Evolutionary conservation across 2,329 filamentous ascomycete genomes (phyloP), one percentile per base, ranked within the genome.

Genomic region (Penicillium hordei): DNA sequence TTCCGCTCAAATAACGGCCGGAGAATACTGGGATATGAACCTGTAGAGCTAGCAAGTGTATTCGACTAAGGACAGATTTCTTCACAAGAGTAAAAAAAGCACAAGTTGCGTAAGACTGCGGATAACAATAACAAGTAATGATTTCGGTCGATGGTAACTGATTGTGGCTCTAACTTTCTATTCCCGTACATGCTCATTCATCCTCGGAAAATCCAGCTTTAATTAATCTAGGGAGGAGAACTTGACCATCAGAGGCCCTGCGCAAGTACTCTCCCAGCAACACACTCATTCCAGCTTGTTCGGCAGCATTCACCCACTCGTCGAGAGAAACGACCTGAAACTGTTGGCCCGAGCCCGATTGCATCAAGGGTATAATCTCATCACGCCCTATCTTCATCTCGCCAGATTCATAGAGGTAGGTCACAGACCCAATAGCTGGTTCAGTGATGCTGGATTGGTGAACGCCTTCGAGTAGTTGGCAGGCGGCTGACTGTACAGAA

Each of bases 221-320:
- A 7, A 64, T 27, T 53, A 67, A 52, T 36, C 42, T 55, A 1
- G 65, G 63, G 21, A 67, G 50, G 34, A 65, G 38, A 1, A 63
- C 50, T 38, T 60, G 63, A 3, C 63, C 63, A 21, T 54, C 54
- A 6, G 60, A 48, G 9, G 54, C 46, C 17, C 59, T 52, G 15
- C 63, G 62, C 51, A 67, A 43, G 38, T 65, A 67, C 27, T 60
- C 45, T 5, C 57, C 63, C 10, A 67, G 51, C 10, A 67, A 48
- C 4, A 43, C 17, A 52, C 57, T 67, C 63, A 67, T 67, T 25
- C 65, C 65, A 17, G 60, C 62, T 23, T 56, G 42, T 27, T 67
- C 63, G 1, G 65, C 65, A 27, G 45, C 25, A n/a, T 57, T 25
- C n/a, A 65, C 46, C 65, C 65, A 67, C 12, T 63, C 54, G 1